Evolutionary conservation across 768 basidiomycete species (phyloP), one percentile per base, ranked within the genome.

Genomic region (Tricholoma flavovirens): DNA sequence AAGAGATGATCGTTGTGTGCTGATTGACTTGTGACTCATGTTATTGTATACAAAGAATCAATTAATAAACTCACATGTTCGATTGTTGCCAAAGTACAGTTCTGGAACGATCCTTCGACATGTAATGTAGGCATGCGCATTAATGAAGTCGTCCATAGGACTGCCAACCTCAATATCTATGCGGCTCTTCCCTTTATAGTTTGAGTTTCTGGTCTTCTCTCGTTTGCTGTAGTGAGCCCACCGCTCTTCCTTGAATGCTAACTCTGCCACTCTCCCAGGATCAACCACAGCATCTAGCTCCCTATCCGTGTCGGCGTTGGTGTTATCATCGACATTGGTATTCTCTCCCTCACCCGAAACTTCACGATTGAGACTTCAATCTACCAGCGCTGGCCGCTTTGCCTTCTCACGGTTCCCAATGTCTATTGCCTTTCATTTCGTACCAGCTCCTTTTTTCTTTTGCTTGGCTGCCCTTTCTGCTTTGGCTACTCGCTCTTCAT

Each of bases 181-280:
- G 11, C 42, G 24, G 4, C 64, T 62, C 69, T 73, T 73, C 7
- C 36, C 36, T 38, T 38, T 38, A 38, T 6, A 14, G 36, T 14
- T 38, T 38, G 36, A 38, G 36, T 38, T 38, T 38, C 36, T 2
- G n/a, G 8, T 42, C 19, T 42, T 21, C 40, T 19, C 48, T 15
- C 33, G 19, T n/a, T 50, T 29, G 14, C n/a, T 17, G 36, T 55
- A 55, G 48, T 55, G 46, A 14, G 48, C 49, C 30, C 33, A 19
- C 11, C 33, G 22, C 5, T 42, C 55, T 38, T 51, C 49, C 29
- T 8, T 29, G 6, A 49, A 48, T 9, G 54, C 54, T 7, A 26
- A 19, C 33, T 35, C 32, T 24, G 38, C 54, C 45, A 21, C 19
- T 22, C 48, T 2, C 32, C 4, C 32, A 33, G 9, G 32, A 9